A percentile compares a stretch with the other conserved stretches of the same genome.
Evolutionary conservation across 805 yeast species (phyloP).

Genomic region (Brettanomyces custersianus): DNA sequence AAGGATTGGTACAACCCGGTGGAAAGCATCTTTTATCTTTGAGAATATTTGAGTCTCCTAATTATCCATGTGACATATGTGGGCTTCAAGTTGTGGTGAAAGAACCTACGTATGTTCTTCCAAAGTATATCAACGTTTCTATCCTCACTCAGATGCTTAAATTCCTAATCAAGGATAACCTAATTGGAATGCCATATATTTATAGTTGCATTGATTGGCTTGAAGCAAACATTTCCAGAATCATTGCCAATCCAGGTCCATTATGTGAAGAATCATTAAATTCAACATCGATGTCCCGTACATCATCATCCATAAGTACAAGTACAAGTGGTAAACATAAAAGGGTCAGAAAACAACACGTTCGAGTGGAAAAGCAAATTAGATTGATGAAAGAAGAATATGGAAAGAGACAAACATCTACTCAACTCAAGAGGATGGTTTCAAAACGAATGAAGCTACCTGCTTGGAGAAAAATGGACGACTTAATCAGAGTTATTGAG

Average conservation of each 20-base stretch:
- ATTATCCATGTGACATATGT: constrained; percentile 61
- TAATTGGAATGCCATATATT: constrained; percentile 64
- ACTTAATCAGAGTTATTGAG: constrained; percentile 48
- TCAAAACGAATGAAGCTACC: constrained; percentile 53
- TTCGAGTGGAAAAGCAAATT: too few species aligned
- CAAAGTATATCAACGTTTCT: constrained; percentile 62
- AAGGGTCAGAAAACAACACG: neutral
- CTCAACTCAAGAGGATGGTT: constrained; percentile 25
- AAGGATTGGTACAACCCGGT: constrained; percentile 18
- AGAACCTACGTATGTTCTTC: constrained; percentile 40
- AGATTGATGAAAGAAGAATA: constrained; percentile 27
- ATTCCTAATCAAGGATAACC: constrained; percentile 31
- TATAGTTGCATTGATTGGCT: constrained; percentile 72
- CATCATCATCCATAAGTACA: constrained; percentile 1
- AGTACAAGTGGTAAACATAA: neutral
- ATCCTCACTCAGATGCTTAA: constrained; percentile 38
- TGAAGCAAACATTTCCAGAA: constrained; percentile 45
- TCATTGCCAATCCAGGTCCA: constrained; percentile 71
- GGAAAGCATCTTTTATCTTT: constrained; percentile 21
- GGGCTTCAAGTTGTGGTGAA: constrained; percentile 52
- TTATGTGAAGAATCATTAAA: constrained; percentile 29
- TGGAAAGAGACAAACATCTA: constrained; percentile 8
- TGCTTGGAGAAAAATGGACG: constrained; percentile 66
- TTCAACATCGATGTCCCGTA: neutral
- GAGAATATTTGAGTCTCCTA: constrained; percentile 34